Evolutionary conservation across 768 basidiomycete genomes (phyloP).

Genomic region (Leccinum subtestaceum): DNA sequence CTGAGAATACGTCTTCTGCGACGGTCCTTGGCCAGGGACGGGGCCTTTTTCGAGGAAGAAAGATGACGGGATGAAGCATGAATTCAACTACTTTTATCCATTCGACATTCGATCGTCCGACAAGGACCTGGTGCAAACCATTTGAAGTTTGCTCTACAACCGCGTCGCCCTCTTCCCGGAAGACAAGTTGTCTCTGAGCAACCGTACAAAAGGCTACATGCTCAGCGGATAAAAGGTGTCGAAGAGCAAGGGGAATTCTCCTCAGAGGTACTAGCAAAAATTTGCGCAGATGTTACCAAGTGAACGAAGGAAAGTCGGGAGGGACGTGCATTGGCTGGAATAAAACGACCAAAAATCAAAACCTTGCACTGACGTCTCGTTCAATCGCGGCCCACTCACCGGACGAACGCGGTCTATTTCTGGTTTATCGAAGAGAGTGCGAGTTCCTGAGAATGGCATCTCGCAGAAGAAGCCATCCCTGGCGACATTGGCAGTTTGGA

Average conservation of each 20-base stretch:
- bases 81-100: constrained; percentile 97
- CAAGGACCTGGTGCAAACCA: constrained; percentile 94
- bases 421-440: background rate
- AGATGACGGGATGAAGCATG: constrained; percentile 80
- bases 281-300: no score
- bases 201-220: constrained; percentile 96
- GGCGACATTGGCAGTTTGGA: constrained; percentile 9
- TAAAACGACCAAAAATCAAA: no score
- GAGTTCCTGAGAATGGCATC: constrained; percentile 24
- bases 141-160: constrained; percentile 90
- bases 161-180: constrained; percentile 91
- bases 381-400: no score
- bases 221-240: constrained; percentile 99
- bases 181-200: constrained; percentile 86
- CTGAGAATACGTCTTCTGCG: constrained; percentile 91
- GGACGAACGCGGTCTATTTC: no score
- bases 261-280: no score
- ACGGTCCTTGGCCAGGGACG: constrained; percentile 69
- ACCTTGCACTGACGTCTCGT: no score
- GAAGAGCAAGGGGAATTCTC: constrained; percentile 92
- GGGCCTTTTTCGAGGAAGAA: constrained; percentile 71
- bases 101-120: constrained; percentile 97
- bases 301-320: no score
- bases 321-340: no score
- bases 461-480: background rate